Conservation (phyloP, 1,284 basidiomycete species). For the Serendipita sp. region DNA sequence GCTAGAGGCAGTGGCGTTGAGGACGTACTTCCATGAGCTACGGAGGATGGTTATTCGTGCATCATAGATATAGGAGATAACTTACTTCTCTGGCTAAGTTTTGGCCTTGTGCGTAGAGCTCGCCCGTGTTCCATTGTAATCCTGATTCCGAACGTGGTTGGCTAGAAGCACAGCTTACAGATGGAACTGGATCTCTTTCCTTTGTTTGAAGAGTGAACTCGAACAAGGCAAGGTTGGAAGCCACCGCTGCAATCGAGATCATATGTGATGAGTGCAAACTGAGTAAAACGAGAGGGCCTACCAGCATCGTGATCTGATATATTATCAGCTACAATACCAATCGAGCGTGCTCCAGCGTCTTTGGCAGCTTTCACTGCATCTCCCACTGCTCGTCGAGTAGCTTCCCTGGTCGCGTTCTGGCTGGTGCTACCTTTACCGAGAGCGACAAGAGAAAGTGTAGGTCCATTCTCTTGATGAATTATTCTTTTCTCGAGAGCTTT, state of each 20-base stretch:
- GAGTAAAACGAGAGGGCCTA: constrained; percentile 18
- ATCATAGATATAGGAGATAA: not conserved
- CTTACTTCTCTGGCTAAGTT: constrained; percentile 69
- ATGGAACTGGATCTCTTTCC: constrained; percentile 20
- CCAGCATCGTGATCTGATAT: constrained; percentile 54
- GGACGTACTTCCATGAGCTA: constrained; percentile 5
- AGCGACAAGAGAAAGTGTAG: constrained; percentile 1
- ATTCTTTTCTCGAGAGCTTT: constrained; percentile 1
- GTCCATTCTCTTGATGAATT: not conserved
- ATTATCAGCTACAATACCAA: constrained; percentile 43
- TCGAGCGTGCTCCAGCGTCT: constrained; percentile 41
- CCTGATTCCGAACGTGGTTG: constrained; percentile 22
- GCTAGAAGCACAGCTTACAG: constrained; percentile 46
- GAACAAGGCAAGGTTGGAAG: constrained; percentile 57
- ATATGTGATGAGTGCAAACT: not conserved
- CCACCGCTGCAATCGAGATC: constrained; percentile 39
- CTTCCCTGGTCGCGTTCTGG: constrained; percentile 39
- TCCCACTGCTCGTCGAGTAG: constrained; percentile 51
- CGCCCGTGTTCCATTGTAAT: constrained; percentile 57
- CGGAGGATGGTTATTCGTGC: not conserved
- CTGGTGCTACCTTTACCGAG: constrained; percentile 13
- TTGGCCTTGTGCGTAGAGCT: constrained; percentile 63
- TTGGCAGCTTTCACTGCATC: constrained; percentile 32
- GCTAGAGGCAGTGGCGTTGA: not conserved
- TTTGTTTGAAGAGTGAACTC: constrained; percentile 63